phyloP scores from a whole-genome alignment of 176 grass and related monocot species.

The Juncus inflexus region DNA sequence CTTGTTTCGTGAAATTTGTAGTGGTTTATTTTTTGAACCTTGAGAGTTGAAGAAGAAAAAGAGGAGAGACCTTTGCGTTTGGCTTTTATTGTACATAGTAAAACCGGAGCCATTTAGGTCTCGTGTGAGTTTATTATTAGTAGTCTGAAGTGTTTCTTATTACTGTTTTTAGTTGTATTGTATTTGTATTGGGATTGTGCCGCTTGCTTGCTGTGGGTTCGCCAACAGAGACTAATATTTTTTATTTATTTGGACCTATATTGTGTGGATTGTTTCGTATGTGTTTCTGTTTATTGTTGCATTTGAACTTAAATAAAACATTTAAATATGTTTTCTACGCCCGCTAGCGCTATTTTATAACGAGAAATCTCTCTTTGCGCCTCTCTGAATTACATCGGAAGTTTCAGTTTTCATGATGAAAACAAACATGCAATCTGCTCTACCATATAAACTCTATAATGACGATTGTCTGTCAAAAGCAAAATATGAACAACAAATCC shows the following conservation, averaged over 20 bases:
- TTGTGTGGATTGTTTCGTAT: constrained; percentile 2
- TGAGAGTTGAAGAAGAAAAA: constrained; percentile 23
- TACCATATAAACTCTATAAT: not conserved
- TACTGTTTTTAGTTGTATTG: not conserved
- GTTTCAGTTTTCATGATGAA: no score
- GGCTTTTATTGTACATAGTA: constrained; percentile 22
- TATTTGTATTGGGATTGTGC: no score
- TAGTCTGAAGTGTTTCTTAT: constrained; percentile 10
- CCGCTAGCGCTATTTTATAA: not conserved
- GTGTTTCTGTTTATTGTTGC: not conserved
- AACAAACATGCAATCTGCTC: not conserved
- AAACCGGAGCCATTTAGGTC: constrained; percentile 9
- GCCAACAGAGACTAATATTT: no score
- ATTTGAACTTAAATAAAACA: not conserved
- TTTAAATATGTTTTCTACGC: not conserved
- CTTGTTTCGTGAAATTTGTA: not conserved
- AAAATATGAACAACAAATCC: constrained; percentile 3
- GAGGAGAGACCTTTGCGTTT: constrained; percentile 19
- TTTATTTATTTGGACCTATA: not conserved
- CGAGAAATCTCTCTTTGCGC: not conserved
- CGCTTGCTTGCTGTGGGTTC: no score
- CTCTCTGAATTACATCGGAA: not conserved
- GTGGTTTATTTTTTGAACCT: constrained; percentile 20
- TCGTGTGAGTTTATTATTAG: constrained; percentile 10
- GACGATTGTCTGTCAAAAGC: not conserved